Evolutionary conservation across 148 eudicot species (phyloP).

Genomic region (Camellia lanceoleosa): DNA sequence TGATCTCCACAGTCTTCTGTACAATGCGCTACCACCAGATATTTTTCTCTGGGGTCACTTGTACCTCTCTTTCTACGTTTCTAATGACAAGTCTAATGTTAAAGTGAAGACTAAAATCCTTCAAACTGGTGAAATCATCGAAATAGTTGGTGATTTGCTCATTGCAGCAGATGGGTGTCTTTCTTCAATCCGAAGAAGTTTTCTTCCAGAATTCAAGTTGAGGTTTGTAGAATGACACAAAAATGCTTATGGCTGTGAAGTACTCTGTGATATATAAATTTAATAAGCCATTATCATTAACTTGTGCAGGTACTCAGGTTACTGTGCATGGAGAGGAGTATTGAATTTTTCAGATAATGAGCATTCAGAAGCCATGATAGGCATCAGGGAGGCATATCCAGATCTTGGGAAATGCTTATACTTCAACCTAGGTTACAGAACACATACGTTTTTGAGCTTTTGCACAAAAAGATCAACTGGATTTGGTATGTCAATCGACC

Average conservation of each 20-base stretch:
- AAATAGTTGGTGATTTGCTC: slow-evolving; percentile 58
- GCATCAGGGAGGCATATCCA: slow-evolving; percentile 48
- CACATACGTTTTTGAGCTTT: slow-evolving; percentile 69
- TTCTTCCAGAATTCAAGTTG: slow-evolving; percentile 58
- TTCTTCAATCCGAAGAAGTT: slow-evolving; percentile 57
- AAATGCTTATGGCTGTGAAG: not conserved
- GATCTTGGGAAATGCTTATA: slow-evolving; percentile 74
- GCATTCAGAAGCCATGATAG: slow-evolving; percentile 42
- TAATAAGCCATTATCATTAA: not conserved
- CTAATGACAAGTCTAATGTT: slow-evolving; percentile 44
- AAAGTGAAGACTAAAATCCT: slow-evolving; percentile 43
- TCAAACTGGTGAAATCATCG: slow-evolving; percentile 40
- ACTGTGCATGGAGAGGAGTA: slow-evolving; percentile 95
- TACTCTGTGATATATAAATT: not conserved
- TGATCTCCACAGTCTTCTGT: slow-evolving; percentile 69
- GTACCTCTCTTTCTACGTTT: slow-evolving; percentile 44
- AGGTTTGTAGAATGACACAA: slow-evolving; percentile 37
- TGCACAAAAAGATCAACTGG: slow-evolving; percentile 73
- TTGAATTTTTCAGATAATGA: slow-evolving; percentile 54
- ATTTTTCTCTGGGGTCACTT: slow-evolving; percentile 65
- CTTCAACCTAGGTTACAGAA: slow-evolving; percentile 51
- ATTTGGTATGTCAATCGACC: slow-evolving; percentile 81
- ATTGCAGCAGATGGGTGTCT: slow-evolving; percentile 91
- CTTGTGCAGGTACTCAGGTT: slow-evolving; percentile 62
- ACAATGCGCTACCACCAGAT: slow-evolving; percentile 40